Evolutionary conservation across 768 basidiomycete species (phyloP).

Genomic region (Collybia sordida): DNA sequence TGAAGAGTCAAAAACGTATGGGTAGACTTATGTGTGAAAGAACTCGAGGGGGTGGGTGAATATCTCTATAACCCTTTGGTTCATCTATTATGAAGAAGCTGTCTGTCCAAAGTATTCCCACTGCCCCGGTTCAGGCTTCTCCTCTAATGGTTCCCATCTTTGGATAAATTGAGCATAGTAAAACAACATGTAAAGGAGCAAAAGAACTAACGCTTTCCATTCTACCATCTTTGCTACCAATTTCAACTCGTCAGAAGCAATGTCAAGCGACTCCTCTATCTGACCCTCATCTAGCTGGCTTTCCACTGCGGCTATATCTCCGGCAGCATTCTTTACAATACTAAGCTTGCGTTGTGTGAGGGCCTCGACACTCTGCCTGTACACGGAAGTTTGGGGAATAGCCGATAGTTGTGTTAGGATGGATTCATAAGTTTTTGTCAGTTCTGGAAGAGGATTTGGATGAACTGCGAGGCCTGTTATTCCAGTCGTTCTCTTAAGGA

Average conservation of each 20-base stretch:
- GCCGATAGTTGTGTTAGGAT: slow-evolving; percentile 69
- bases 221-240: slow-evolving; percentile 84
- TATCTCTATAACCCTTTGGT: too few relatives aligned
- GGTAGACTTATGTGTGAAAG: too few relatives aligned
- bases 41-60: too few relatives aligned
- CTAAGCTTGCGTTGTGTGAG: slow-evolving; percentile 79
- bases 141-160: slow-evolving; percentile 81
- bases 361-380: slow-evolving; percentile 86
- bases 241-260: slow-evolving; percentile 79
- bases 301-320: slow-evolving; percentile 68
- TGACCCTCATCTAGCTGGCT: slow-evolving; percentile 78
- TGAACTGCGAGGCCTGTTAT: slow-evolving; percentile 85
- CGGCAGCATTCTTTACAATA: slow-evolving; percentile 67
- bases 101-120: slow-evolving; percentile 81
- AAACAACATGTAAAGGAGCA: not conserved
- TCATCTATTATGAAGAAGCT: slow-evolving; percentile 30
- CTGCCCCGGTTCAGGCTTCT: slow-evolving; percentile 78
- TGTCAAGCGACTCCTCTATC: slow-evolving; percentile 82
- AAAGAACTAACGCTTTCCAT: slow-evolving; percentile 86
- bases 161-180: slow-evolving; percentile 9
- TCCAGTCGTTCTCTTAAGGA: slow-evolving; percentile 79
- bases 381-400: slow-evolving; percentile 83
- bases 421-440: slow-evolving; percentile 71
- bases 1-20: too few relatives aligned
- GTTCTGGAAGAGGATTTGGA: slow-evolving; percentile 78